Evolutionary conservation across 768 basidiomycete genomes (phyloP), one percentile per base, ranked within the genome.

Genomic region (Russula earlei): DNA sequence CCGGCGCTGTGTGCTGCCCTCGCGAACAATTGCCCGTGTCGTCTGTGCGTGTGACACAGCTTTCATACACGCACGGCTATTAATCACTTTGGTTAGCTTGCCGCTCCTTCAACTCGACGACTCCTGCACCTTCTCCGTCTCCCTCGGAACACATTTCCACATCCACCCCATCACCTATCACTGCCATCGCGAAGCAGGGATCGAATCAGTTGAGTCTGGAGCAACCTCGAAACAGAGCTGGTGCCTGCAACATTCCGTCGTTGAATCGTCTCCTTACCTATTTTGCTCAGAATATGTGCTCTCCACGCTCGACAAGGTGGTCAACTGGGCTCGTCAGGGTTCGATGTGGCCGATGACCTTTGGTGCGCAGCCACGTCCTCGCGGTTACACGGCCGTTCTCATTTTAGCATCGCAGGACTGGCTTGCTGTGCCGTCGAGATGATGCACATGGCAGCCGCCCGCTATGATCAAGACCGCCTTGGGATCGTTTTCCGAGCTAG

Each of bases 301-400:
- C 48, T 91, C 94, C 1, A 95, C 93, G 0, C 73, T 96, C 52
- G 96, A 99, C 76, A 98, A 98, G 72, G 78, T 98, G 17, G 85
- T 86, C 65, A 98, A 97, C 70, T 98, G 96, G 96, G 95, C 87
- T 9, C 76, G 94, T 52, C 95, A 98, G 73, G 86, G 95, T 56
- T 95, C 92, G 38, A 95, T 97, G 84, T 98, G 96, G 96, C 96
- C 96, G 10, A 97, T 98, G 94, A 97, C 94, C 48, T 94, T 89
- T 70, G 91, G 87, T 75, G 62, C 48, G 71, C 63, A 25, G n/a
- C 24, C 56, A 22, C 14, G 1, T 38, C 20, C 42, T 52, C 37
- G n/a, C 41, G 3, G 20, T 19, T 11, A 4, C 34, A 4, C 19
- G 24, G 20, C 45, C 2, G 38, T 22, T 42, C 31, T 60, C 37